These are phyloP conservation scores for Irpex sp. DNA, from an alignment of 1,284 basidiomycete species.

Conservation along the genomic window DNA sequence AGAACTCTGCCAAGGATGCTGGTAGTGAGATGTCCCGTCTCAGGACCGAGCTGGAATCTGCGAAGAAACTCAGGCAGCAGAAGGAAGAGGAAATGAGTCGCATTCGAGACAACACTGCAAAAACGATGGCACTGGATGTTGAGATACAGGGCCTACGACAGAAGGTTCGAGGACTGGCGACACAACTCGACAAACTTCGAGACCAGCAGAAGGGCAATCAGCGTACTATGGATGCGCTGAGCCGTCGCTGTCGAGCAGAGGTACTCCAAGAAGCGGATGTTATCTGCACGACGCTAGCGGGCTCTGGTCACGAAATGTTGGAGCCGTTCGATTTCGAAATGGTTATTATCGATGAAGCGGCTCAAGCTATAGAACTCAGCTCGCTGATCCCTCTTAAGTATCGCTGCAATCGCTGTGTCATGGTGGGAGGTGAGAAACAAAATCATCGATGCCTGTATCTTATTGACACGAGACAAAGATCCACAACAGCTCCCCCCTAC, in stretches of 20 bases:
- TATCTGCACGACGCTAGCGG: conserved; percentile 92
- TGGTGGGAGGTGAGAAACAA: conserved; percentile 81
- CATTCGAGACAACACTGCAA: conserved; percentile 49
- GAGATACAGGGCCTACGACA: conserved; percentile 71
- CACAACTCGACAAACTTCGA: conserved; percentile 72
- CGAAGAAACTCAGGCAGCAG: conserved; percentile 58
- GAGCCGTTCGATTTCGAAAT: conserved; percentile 90
- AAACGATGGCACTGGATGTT: conserved; percentile 51
- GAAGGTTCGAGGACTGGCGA: conserved; percentile 60
- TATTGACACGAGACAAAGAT: conserved; percentile 45
- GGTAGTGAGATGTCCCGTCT: conserved; percentile 58
- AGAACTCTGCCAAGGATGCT: conserved; percentile 41
- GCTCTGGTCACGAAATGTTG: conserved; percentile 88
- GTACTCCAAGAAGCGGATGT: conserved; percentile 89
- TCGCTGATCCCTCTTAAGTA: conserved; percentile 97
- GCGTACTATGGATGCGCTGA: conserved; percentile 74
- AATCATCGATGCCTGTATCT: neutral
- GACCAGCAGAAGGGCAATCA: conserved; percentile 78
- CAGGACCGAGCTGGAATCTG: conserved; percentile 62
- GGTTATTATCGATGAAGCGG: conserved; percentile 97
- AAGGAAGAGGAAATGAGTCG: conserved; percentile 61
- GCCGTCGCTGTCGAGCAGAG: conserved; percentile 70
- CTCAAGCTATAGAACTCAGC: conserved; percentile 94
- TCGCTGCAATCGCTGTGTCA: conserved; percentile 79
- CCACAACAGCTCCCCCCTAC: conserved; percentile 97